Percentiles rank a stretch among this genome's conserved stretches.
Evolutionary conservation across 2,329 filamentous ascomycete genomes (phyloP).

Genomic region (Trichoderma breve): DNA sequence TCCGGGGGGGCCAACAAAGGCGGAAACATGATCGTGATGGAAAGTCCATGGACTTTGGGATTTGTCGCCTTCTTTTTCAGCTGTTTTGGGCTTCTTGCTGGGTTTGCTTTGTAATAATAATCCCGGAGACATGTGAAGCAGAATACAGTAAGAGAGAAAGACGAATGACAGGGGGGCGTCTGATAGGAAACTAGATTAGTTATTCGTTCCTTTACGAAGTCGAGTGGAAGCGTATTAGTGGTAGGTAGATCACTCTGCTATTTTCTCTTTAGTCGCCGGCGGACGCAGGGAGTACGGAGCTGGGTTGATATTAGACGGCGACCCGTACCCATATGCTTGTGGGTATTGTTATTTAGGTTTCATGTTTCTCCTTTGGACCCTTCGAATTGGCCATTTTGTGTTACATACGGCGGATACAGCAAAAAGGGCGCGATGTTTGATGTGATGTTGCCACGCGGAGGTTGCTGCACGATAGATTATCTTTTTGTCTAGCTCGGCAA

Average conservation of each 20-base stretch:
- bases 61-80: background rate
- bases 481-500: background rate
- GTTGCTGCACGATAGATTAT: no score
- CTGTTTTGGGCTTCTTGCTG: background rate
- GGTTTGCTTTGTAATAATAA: background rate
- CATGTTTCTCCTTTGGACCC: background rate
- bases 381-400: background rate
- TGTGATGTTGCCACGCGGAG: background rate
- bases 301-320: background rate
- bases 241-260: background rate
- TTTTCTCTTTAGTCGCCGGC: background rate
- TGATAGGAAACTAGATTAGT: background rate
- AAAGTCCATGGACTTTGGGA: slow-evolving; percentile 10
- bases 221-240: background rate
- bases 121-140: background rate
- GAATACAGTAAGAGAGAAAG: background rate
- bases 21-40: background rate
- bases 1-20: background rate
- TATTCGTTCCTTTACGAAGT: background rate
- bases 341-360: background rate
- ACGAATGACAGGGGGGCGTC: background rate
- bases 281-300: background rate
- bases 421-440: background rate
- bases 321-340: background rate
- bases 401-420: background rate